Base-by-base conservation (phyloP, 2,329 filamentous ascomycete species). In the Colletotrichum melonis region DNA sequence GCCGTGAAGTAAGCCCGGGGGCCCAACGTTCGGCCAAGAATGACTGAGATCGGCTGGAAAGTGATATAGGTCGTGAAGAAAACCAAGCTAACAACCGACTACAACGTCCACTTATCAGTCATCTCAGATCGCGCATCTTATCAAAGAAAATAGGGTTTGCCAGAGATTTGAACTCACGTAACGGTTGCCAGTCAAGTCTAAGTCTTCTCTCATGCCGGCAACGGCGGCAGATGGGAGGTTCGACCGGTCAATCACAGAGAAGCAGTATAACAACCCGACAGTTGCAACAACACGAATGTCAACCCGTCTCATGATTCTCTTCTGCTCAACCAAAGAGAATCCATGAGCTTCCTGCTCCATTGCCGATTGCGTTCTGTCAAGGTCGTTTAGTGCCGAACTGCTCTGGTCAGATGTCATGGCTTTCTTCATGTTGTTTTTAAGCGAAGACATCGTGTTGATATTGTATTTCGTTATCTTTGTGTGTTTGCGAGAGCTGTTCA, bases 241-340 rank as follows among this genome's bases (percentile, higher is more conserved):
- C 5, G 68, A 71, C 4, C 76, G 72, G 58, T 77, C 75, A 11
- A 77, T 72, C 28, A 77, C 73, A n/a, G 72, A 76, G 66, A 77
- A 72, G 68, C 66, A 74, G 42, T 77, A 76, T 24, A 77, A 28
- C 19, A 69, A 30, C 3, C 65, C 75, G 38, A 81, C 78, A 62
- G 79, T 77, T 14, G 79, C 77, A 5, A 81, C 59, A 9, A 81
- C 76, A 1, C 78, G 76, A 49, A 86, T 75, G 14, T 85, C 79
- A 77, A 87, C 65, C 0, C 69, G 65, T 5, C 69, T 69, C 54
- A 72, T 72, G n/a, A 72, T 72, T 3, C 1, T 56, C 19, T 35
- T 16, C 12, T 70, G 68, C 16, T 69, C 54, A 4, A 38, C 54
- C 6, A 5, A 8, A 9, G 67, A 56, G 22, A 66, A 54, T 3